Evolutionary conservation across 1,284 basidiomycete species (phyloP).

Genomic region (Sporisorium scitamineum): DNA sequence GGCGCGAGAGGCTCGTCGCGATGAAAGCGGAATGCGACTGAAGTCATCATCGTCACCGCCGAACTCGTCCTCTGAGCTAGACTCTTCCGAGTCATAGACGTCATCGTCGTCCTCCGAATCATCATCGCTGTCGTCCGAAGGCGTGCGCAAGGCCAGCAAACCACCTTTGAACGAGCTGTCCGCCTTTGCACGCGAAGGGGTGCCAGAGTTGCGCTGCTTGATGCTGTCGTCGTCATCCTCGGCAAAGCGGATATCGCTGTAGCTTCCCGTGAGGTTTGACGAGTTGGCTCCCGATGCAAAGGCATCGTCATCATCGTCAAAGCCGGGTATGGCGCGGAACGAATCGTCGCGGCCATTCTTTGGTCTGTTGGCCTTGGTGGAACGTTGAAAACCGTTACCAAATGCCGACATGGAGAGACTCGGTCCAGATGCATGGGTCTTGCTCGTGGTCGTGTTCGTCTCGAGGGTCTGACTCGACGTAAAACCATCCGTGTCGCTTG

Average conservation of each 20-base stretch:
- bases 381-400: constrained; percentile 39
- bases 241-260: constrained; percentile 75
- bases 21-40: constrained; percentile 44
- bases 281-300: constrained; percentile 69
- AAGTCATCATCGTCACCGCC: constrained; percentile 38
- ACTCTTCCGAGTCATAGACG: constrained; percentile 28
- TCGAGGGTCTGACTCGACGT: constrained; percentile 39
- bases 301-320: constrained; percentile 64
- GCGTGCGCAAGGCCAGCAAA: constrained; percentile 30
- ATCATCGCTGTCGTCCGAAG: constrained; percentile 36
- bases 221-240: constrained; percentile 67
- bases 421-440: constrained; percentile 45
- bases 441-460: constrained; percentile 51
- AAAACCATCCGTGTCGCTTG: constrained; percentile 43
- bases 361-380: neutral
- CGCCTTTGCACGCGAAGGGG: constrained; percentile 13
- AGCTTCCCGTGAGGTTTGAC: constrained; percentile 71
- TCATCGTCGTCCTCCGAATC: constrained; percentile 13
- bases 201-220: constrained; percentile 12
- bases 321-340: constrained; percentile 44
- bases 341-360: constrained; percentile 30
- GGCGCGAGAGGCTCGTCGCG: constrained; percentile 35
- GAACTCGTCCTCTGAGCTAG: constrained; percentile 36
- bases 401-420: constrained; percentile 46
- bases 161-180: constrained; percentile 24